Evolutionary conservation across 2,329 filamentous ascomycete genomes (phyloP), one percentile per base, ranked within the genome.

Genomic region (Claviceps sp.): DNA sequence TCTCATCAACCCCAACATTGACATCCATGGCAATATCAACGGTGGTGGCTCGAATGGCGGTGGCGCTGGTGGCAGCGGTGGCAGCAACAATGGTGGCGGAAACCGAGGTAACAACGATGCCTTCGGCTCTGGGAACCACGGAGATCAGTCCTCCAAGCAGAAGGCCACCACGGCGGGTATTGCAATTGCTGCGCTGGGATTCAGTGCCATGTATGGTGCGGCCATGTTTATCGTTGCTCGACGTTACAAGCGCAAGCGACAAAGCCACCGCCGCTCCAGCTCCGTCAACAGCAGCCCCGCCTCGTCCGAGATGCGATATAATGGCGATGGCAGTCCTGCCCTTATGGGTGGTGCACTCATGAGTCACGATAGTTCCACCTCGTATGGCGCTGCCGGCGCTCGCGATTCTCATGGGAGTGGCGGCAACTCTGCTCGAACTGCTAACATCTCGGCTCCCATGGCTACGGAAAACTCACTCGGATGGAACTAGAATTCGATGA

Each of bases 221-320:
- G 89, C 88, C 66, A 95, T 96, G 90, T 91, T 95, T 72, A 83
- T 93, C 62, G 81, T 95, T 58, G 90, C 90, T 48, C 83, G 89
- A 55, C 80, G 90, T 54, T 95, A 95, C 77, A 88, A 90, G 76
- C 84, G 86, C 72, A 88, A 86, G 77, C 85, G 82, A 69, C 79
- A 85, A 64, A 73, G 80, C 49, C 87, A 94, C 70, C 79, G 82
- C 62, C 86, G 88, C 54, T 76, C 83, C 50, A 88, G 82, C 75
- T 94, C 88, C 45, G 71, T 91, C 55, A 76, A 75, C 47, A 76
- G 73, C 57, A 70, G 62, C 59, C 60, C 66, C 39, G 58, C 54
- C 40, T 68, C 71, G 1, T 74, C 75, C 2, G 74, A 78, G 54
- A 79, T 80, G 77, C 71, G 70, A 39, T 76, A 78, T 61, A 64